Base-by-base conservation (phyloP, 2,329 filamentous ascomycete genomes). In the Diaporthe vexans region DNA sequence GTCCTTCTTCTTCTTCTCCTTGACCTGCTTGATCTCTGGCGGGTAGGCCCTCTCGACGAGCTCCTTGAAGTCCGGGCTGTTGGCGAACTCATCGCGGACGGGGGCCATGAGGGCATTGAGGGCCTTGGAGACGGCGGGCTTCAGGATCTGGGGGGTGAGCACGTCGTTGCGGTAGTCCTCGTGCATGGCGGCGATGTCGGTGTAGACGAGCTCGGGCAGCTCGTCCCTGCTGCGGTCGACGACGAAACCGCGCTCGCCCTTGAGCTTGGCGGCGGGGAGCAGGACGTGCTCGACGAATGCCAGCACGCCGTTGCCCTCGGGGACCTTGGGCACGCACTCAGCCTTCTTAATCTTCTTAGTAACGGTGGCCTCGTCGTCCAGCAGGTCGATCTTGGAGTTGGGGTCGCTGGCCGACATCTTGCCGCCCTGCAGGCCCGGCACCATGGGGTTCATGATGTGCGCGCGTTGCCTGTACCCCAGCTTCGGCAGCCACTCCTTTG, bases 321-420 rank as follows among this genome's bases (percentile, higher is more conserved):
- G 88, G 35, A 93, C 88, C 80, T 91, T 91, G 43, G 95, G 95
- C 21, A 91, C 90, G 29, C 94, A 94, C 76, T 93, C 91, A 0
- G 96, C 95, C 84, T 98, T 98, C 81, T 92, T 92, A 71, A 97
- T 87, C 88, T 98, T 98, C 87, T 93, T 95, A 78, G 89, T 86
- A 19, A 98, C 93, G 2, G 86, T 84, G 0, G 97, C 94, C 0
- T 93, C 86, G 0, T 89, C 78, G 80, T 98, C 97, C 24, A 98
- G 90, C n/a, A 98, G 88, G 81, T 98, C 97, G 77, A 98, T 97
- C 85, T 98, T 98, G 81, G 91, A 94, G 83, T 95, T 75, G 52
- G 75, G 73, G 75, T 76, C 75, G 79, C 91, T 93, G n/a, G 92
- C 90, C 80, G 90, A 93, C 95, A 98, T 98, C 87, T 98, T 98